Evolutionary conservation across 148 eudicot genomes (phyloP).

Genomic region (Rhododendron ovatum): DNA sequence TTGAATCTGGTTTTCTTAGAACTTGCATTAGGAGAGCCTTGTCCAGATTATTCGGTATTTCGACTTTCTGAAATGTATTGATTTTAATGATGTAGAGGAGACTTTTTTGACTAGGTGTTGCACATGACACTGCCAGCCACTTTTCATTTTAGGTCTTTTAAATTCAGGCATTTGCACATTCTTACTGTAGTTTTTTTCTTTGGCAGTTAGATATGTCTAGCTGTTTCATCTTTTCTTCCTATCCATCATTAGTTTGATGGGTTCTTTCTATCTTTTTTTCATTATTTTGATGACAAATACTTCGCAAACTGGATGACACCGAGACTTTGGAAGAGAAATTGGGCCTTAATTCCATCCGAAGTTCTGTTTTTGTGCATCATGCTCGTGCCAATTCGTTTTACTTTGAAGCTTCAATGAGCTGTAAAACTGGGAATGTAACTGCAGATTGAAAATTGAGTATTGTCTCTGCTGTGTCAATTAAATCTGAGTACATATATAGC

Average conservation of each 20-base stretch:
- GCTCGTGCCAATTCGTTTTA: background rate
- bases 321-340: background rate
- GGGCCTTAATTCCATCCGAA: background rate
- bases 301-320: background rate
- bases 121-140: background rate
- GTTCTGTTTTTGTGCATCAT: background rate
- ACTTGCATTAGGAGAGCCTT: background rate
- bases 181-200: background rate
- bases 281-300: background rate
- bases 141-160: background rate
- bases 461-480: background rate
- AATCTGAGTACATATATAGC: background rate
- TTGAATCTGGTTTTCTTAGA: constrained; percentile 13
- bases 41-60: background rate
- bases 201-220: background rate
- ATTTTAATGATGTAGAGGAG: background rate
- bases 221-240: background rate
- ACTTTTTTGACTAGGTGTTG: background rate
- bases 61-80: background rate
- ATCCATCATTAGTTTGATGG: background rate
- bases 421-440: background rate
- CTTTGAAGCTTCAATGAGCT: background rate
- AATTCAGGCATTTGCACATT: background rate
- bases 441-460: background rate
- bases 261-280: too few species aligned